A percentile compares a stretch with the other conserved stretches of the same genome.
Evolutionary conservation across 148 eudicot species (phyloP).

Genomic region (Mesembryanthemum crystallinum): DNA sequence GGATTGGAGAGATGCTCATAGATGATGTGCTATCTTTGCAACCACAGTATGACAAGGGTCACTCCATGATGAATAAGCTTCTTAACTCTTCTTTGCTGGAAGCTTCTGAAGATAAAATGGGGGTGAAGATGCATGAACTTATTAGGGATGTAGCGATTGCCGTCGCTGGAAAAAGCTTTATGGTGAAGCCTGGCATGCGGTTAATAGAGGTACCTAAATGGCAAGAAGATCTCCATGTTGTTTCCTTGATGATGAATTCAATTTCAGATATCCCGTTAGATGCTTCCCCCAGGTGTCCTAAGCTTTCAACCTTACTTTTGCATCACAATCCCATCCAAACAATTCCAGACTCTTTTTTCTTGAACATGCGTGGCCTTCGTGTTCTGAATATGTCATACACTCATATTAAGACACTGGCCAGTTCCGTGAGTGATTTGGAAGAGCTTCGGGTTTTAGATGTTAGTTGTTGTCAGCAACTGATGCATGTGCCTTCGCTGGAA

Average conservation of each 20-base stretch:
- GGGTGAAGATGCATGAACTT: constrained; percentile 10
- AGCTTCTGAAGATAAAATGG: neutral
- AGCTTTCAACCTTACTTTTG: constrained; percentile 23
- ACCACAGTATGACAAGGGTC: constrained; percentile 24
- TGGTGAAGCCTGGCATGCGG: neutral
- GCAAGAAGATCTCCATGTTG: neutral
- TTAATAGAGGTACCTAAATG: neutral
- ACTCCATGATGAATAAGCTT: constrained; percentile 23
- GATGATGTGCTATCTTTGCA: constrained; percentile 20
- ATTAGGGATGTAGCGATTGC: constrained; percentile 15
- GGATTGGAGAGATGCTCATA: constrained; percentile 23
- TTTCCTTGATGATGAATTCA: neutral
- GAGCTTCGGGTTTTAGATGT: constrained; percentile 23
- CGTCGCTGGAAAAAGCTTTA: neutral
- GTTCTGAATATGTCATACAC: constrained; percentile 24
- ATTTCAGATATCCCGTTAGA: neutral
- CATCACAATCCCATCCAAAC: constrained; percentile 6
- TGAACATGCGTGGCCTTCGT: constrained; percentile 13
- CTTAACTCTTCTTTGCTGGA: constrained; percentile 24
- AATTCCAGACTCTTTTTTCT: constrained; percentile 24
- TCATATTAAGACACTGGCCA: constrained; percentile 9
- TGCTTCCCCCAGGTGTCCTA: constrained; percentile 3
- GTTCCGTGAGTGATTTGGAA: constrained; percentile 10
- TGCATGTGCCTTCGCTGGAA: neutral
- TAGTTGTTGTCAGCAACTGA: constrained; percentile 14